Conservation (phyloP, 2,329 filamentous ascomycete genomes). For the Exserohilum rostratum region DNA sequence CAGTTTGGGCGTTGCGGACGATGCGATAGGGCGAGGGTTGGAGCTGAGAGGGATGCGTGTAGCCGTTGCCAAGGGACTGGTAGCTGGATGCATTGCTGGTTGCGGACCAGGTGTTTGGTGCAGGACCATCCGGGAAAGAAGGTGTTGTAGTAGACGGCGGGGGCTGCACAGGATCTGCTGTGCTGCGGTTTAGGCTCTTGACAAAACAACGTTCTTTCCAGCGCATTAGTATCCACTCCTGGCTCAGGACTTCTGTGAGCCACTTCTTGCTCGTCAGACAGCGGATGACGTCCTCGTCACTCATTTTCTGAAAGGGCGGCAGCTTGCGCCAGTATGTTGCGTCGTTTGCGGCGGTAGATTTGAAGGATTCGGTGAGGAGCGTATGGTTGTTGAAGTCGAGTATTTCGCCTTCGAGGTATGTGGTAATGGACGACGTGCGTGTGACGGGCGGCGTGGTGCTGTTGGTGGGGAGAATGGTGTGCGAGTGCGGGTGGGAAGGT, state of each 20-base stretch:
- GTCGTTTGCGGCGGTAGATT: constrained; percentile 53
- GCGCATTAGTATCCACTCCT: constrained; percentile 62
- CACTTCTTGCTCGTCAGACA: constrained; percentile 51
- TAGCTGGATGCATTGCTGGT: background rate
- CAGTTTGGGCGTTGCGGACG: constrained; percentile 20
- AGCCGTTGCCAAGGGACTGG: background rate
- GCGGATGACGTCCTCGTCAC: constrained; percentile 51
- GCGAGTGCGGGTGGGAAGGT: constrained; percentile 53
- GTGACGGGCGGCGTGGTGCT: constrained; percentile 23
- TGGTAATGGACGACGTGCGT: constrained; percentile 60
- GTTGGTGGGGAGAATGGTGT: constrained; percentile 32
- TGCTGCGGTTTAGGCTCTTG: constrained; percentile 35
- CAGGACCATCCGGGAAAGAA: constrained; percentile 7
- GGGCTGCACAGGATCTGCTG: constrained; percentile 21
- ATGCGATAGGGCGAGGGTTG: constrained; percentile 24
- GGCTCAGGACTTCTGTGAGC: constrained; percentile 43
- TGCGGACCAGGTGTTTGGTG: constrained; percentile 6
- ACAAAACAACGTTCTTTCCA: constrained; percentile 63
- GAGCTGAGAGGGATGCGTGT: constrained; percentile 6
- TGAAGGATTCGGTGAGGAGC: constrained; percentile 59
- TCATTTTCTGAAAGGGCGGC: constrained; percentile 50
- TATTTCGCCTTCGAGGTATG: constrained; percentile 72
- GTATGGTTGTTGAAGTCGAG: constrained; percentile 63
- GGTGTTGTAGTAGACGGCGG: constrained; percentile 12
- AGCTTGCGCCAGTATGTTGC: constrained; percentile 58